A percentile compares a stretch with the other conserved stretches of the same genome.
phyloP scores from a whole-genome alignment of 441 rosid genomes.

The Pelargonium fulgidum region DNA sequence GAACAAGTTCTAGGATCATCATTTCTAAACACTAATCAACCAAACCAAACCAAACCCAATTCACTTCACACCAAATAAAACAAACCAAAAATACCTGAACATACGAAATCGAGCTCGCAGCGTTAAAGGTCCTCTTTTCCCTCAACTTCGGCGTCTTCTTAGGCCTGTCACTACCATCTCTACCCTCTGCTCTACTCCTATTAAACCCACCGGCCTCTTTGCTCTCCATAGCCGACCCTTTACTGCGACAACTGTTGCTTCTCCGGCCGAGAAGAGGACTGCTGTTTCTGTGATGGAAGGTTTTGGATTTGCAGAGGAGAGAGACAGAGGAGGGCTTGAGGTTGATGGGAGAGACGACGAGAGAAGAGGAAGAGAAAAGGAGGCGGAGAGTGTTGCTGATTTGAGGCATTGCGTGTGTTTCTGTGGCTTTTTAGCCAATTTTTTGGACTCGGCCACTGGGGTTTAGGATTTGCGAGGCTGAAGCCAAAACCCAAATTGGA shows the following conservation, averaged over 20 bases:
- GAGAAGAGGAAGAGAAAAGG: conserved; percentile 36
- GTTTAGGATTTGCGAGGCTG: background rate
- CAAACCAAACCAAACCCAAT: background rate
- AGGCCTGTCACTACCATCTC: conserved; percentile 44
- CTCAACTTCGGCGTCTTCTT: conserved; percentile 60
- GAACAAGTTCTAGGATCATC: background rate
- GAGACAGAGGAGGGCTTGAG: conserved; percentile 29
- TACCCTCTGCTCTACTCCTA: conserved; percentile 79
- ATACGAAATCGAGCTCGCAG: conserved; percentile 74
- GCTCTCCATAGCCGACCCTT: conserved; percentile 5
- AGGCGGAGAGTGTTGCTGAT: conserved; percentile 34
- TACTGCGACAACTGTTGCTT: conserved; percentile 27
- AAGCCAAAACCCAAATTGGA: background rate
- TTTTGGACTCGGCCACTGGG: background rate
- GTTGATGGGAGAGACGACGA: background rate
- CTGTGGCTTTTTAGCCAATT: background rate
- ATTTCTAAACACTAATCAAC: too few relatives aligned
- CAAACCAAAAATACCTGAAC: conserved; percentile 45
- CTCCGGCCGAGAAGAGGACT: conserved; percentile 36
- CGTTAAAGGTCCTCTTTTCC: conserved; percentile 52
- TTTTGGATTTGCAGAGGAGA: conserved; percentile 26
- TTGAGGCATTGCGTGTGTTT: background rate
- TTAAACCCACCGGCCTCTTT: conserved; percentile 45
- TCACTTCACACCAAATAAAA: background rate
- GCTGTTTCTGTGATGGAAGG: conserved; percentile 36